Evolutionary conservation across 1,284 basidiomycete species (phyloP).

Genomic region (Sanghuangporus baumii): DNA sequence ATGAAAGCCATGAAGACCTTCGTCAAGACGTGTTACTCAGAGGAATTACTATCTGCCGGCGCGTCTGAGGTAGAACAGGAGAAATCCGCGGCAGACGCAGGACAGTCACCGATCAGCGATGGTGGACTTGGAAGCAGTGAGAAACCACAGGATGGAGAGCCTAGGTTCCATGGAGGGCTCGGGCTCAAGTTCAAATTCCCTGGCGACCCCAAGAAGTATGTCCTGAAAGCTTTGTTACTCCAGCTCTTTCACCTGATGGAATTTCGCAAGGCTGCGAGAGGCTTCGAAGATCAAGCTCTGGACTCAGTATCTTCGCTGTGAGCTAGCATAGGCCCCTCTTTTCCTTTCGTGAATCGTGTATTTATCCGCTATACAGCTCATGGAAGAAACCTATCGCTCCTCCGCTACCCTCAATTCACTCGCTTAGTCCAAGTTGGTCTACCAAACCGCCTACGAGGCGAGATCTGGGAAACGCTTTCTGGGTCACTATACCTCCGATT

Average conservation of each 20-base stretch:
- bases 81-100: conserved; percentile 59
- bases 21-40: conserved; percentile 91
- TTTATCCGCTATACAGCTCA: conserved; percentile 46
- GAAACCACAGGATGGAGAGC: conserved; percentile 49
- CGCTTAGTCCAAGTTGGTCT: conserved; percentile 96
- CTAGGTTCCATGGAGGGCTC: conserved; percentile 76
- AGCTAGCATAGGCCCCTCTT: conserved; percentile 21
- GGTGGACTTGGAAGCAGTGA: conserved; percentile 24
- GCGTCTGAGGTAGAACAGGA: conserved; percentile 56
- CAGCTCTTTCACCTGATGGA: neutral
- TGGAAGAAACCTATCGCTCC: conserved; percentile 85
- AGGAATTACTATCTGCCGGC: conserved; percentile 67
- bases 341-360: neutral
- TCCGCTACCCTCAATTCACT: conserved; percentile 95
- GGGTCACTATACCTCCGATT: conserved; percentile 93
- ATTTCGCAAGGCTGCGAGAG: conserved; percentile 71
- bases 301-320: conserved; percentile 83
- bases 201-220: conserved; percentile 88
- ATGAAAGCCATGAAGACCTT: conserved; percentile 96
- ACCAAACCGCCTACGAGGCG: conserved; percentile 91
- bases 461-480: conserved; percentile 97
- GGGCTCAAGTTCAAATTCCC: conserved; percentile 89
- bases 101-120: conserved; percentile 29
- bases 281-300: conserved; percentile 97
- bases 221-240: neutral